Base-by-base conservation (phyloP, 1,284 basidiomycete genomes). In the Pterulicium gracile region DNA sequence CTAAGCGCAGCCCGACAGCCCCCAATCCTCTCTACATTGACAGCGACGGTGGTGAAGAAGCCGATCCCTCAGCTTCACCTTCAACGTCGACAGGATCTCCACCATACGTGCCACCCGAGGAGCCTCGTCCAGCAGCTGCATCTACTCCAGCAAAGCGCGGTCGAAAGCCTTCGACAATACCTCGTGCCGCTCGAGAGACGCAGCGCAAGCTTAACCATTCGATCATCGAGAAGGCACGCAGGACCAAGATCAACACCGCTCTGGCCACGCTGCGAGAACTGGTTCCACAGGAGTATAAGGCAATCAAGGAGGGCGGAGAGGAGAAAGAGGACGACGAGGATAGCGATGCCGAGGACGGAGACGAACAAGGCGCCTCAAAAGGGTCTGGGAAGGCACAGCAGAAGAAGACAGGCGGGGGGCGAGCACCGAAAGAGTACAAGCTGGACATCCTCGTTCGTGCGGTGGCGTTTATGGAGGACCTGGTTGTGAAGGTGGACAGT, bases 221-320 rank as follows among this genome's bases (percentile, higher is more conserved):
- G 7, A 79, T 87, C 48, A 89, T 89, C 59, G 86, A 89, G 64
- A 87, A 88, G 56, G 80, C 85, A 0, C 68, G 87, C 14, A 70
- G 86, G 24, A 88, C 84, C 1, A 88, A 88, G 69, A 89, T 89
- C 50, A 89, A 89, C 58, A 81, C 87, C 42, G 82, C 86, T 1
- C 70, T 89, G 5, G 68, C 79, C 3, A 75, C 75, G 1, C 62
- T 89, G 18, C 74, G 76, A 48, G 63, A 68, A 49, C 73, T 88
- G 47, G 81, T 88, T 1, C 81, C 83, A 0, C 52, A 64, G 10
- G 66, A 75, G 43, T 19, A 27, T 23, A 54, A 57, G 23, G 21
- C 34, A 24, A 17, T 43, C 4, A 35, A 23, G n/a, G 48, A 51
- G 21, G 61, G 60, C 14, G 60, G 52, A 5, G 54, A 59, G 45